Base-by-base conservation (phyloP, 2,329 filamentous ascomycete genomes). In the Neofusicoccum parvum region DNA sequence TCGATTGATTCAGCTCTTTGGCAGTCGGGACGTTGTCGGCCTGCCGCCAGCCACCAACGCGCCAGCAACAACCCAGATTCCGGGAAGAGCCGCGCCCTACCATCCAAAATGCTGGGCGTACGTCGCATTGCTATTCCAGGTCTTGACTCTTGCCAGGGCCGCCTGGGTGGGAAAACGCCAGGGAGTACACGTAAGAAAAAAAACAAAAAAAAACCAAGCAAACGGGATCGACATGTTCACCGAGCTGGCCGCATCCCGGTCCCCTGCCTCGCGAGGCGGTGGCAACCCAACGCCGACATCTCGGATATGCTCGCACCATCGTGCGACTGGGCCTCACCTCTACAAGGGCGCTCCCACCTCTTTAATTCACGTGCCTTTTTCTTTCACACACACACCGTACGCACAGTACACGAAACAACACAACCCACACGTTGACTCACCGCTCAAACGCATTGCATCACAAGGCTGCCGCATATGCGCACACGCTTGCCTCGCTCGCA, bases 41-140 rank as follows among this genome's bases (percentile, higher is more conserved):
- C 27, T 46, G 41, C 23, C 9, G n/a, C 20, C 54, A 59, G 37
- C 36, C 12, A 59, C 39, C n/a, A 11, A 36, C 15, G 7, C 17
- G n/a, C 39, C 36, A 45, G 54, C 39, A 46, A 45, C 27, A 59
- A 34, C 54, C 54, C 54, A 46, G 54, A 11, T 34, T 14, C 54
- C 54, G 54, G 54, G n/a, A 34, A 59, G 54, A 59, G 54, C 54
- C 54, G 54, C 54, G 54, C 27, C n/a, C 37, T 20, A 17, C 23
- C 15, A 46, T 36, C 54, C 54, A 17, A 15, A 32, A 9, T 36
- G 17, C 54, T 59, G 54, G 54, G 54, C 54, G 20, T 23, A 59
- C 54, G 54, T 59, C 54, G 20, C 53, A 32, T 10, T 46, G 15
- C 41, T 27, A n/a, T 34, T 46, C 54, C 39, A 34, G 41, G 39